Percentiles rank a stretch among this genome's conserved stretches.
phyloP scores from a whole-genome alignment of 2,329 filamentous ascomycete species.

The Fusarium sp. region DNA sequence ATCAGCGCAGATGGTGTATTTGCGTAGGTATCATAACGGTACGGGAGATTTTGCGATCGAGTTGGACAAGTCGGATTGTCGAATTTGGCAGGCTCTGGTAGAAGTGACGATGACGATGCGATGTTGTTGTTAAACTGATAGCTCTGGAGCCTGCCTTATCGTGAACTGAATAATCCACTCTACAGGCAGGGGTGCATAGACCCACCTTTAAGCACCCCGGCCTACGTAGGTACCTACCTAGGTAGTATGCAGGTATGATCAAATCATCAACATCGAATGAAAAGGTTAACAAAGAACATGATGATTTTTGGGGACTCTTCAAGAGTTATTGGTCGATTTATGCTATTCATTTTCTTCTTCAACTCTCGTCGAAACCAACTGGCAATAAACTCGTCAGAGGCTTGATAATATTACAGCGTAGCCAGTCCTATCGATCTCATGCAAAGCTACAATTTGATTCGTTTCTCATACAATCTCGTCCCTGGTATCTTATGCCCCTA shows the following conservation, averaged over 20 bases:
- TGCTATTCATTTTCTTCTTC: no score
- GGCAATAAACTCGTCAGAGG: background rate
- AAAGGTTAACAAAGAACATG: background rate
- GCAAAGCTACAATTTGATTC: conserved; percentile 4
- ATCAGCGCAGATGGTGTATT: conserved; percentile 56
- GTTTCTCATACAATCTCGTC: conserved; percentile 10
- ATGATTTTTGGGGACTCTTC: background rate
- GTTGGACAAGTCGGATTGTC: background rate
- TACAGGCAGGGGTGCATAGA: conserved; percentile 21
- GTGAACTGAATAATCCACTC: conserved; percentile 30
- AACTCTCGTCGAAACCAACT: background rate
- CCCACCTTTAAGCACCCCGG: conserved; percentile 9
- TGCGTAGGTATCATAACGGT: conserved; percentile 42
- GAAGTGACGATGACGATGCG: conserved; percentile 28
- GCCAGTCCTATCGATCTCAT: background rate
- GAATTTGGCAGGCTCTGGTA: background rate
- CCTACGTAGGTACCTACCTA: no score
- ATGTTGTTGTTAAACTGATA: conserved; percentile 31
- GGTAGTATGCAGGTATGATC: background rate
- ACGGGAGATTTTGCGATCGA: conserved; percentile 16
- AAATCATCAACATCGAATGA: background rate
- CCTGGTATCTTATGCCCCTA: background rate
- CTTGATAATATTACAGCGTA: conserved; percentile 1
- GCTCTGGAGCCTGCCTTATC: conserved; percentile 33
- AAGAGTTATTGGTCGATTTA: no score